Base-by-base conservation (phyloP, 352 stramenopile species). In the Pythium folliculosum region DNA sequence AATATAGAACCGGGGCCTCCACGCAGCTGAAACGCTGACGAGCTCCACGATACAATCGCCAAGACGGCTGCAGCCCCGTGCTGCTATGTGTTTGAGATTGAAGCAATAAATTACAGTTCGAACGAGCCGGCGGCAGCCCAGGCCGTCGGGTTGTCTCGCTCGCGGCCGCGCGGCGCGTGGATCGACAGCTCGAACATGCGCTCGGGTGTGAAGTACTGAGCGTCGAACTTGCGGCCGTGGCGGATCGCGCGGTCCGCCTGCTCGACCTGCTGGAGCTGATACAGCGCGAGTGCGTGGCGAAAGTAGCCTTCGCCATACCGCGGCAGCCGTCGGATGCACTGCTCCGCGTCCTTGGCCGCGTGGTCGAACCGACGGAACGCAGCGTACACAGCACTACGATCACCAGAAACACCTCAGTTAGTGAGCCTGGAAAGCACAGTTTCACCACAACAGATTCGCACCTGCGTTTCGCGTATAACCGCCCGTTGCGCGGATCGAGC, bases 291-390 rank as follows among this genome's bases (percentile, higher is more conserved):
- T 19, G 67, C 67, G 37, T 74, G 67, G 22, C 67, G 61, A 49
- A 67, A 74, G 51, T 74, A 74, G 2, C 67, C 67, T 64, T 67
- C 67, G 8, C 67, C 67, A 25, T 67, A 74, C 25, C 69, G 53
- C 0, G 67, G 67, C 14, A 70, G 45, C 8, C 63, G 25, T 13
- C 63, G 64, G 22, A 74, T 74, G 12, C 67, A 74, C 61, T 70
- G 67, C 38, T 69, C 48, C 16, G 67, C 67, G 44, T 74, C 67
- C 16, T 50, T 59, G 0, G 61, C 49, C 0, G 67, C 61, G 45
- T 74, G 35, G 10, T 74, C 67, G 38, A 59, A 69, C 23, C 69
- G 69, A 3, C 62, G 43, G 14, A 74, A 55, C 0, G 50, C 48
- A 7, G 30, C 8, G 57, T 74, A 74, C n/a, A 74, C 62, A 19